Evolutionary conservation across 768 basidiomycete species (phyloP), one percentile per base, ranked within the genome.

Genomic region (Rubroboletus pulcherrimus): DNA sequence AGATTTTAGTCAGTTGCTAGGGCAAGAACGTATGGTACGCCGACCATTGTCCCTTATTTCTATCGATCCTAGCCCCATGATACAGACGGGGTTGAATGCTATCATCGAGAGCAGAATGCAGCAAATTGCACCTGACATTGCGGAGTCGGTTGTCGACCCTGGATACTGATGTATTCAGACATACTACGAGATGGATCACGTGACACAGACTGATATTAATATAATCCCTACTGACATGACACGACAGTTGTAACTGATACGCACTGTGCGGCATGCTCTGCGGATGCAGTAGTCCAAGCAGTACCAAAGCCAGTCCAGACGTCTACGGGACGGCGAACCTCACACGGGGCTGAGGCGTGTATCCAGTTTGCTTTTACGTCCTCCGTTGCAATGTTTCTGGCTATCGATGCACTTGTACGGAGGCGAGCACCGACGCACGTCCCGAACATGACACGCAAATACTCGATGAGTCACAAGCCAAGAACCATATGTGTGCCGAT

Each of bases 1-100:
- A 14, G 65, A 70, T 34, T 84, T 82, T 66, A 77, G 75, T 1
- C 59, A 55, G 1, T 70, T 81, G 7, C 65, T 89, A 39, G 85
- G 84, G 4, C 47, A 59, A 24, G 75, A 80, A 31, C 69, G 81
- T 17, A 71, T 87, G 43, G 87, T 88, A 65, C 60, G 84, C 73
- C 14, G 48, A 49, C 47, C 19, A 39, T 48, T 29, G 10, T 45
- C 50, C 41, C 33, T 53, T 42, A 17, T 56, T 41, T 38, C 31
- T 26, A 35, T 54, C 15, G 37, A 59, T 49, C 40, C 50, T 50
- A 62, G 49, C 53, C 19, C 45, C 49, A 43, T 49, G 50, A 49
- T 51, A 30, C 58, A 78, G 77, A 54, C 51, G 21, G 53, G 57
- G 26, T 69, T 78, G 58, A 78, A 77, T 52, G 57, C 56, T 45